These are phyloP conservation scores for Calonectria hawksworthii DNA, from an alignment of 2,329 filamentous ascomycete genomes.

Conservation along the genomic window DNA sequence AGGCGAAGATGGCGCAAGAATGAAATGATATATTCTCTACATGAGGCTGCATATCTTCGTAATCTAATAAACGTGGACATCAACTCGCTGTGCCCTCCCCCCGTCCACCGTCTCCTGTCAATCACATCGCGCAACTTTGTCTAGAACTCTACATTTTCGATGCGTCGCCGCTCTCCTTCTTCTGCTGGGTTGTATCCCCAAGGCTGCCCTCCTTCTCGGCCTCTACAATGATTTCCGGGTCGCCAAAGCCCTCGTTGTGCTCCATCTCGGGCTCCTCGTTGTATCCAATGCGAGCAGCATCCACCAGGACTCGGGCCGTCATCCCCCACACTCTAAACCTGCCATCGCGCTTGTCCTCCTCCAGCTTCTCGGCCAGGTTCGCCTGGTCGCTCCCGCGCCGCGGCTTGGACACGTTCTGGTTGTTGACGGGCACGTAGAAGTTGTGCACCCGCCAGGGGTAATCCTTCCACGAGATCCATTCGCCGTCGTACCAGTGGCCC, in stretches of 20 bases:
- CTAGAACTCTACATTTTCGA: constrained; percentile 49
- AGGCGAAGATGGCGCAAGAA: not conserved
- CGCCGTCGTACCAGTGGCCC: constrained; percentile 86
- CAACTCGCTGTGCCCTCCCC: not conserved
- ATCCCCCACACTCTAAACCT: constrained; percentile 94
- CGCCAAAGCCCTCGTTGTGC: constrained; percentile 68
- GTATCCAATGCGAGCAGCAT: constrained; percentile 89
- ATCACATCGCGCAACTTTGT: not conserved
- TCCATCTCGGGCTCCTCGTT: constrained; percentile 88
- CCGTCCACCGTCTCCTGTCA: not conserved
- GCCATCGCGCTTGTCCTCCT: constrained; percentile 60
- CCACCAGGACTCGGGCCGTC: constrained; percentile 91
- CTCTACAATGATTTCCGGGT: constrained; percentile 64
- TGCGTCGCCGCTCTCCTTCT: constrained; percentile 46
- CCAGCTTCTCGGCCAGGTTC: constrained; percentile 58
- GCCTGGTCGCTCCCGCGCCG: constrained; percentile 57
- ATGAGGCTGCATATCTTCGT: constrained; percentile 7
- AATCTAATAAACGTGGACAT: not conserved
- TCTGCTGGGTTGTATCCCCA: constrained; percentile 51
- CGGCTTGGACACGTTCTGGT: constrained; percentile 77
- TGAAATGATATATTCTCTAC: constrained; percentile 12
- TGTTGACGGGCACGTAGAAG: constrained; percentile 87
- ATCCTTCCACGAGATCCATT: constrained; percentile 85
- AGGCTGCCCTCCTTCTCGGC: constrained; percentile 62
- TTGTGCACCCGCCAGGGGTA: constrained; percentile 89